Conservation (phyloP, 768 basidiomycete genomes). For the Serendipita indica region DNA sequence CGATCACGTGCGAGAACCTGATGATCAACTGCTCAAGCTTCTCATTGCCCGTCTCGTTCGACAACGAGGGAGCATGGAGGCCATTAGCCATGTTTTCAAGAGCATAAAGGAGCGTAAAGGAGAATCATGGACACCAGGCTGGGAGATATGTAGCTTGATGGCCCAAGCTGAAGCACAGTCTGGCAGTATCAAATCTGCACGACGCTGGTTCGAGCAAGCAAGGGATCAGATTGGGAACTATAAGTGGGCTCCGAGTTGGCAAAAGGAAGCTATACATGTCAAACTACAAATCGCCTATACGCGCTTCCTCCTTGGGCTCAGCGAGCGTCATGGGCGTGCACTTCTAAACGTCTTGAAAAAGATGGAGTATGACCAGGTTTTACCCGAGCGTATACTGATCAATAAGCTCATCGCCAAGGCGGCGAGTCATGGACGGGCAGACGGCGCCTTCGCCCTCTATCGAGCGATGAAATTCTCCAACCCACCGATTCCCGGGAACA, state of each 20-base stretch:
- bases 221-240: background rate
- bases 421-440: background rate
- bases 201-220: background rate
- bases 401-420: background rate
- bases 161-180: constrained; percentile 1
- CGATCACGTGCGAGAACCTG: background rate
- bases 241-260: background rate
- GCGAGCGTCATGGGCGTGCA: background rate
- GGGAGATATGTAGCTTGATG: background rate
- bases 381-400: background rate
- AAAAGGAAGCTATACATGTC: background rate
- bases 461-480: background rate
- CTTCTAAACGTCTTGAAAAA: background rate
- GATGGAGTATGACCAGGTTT: background rate
- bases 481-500: background rate
- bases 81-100: background rate
- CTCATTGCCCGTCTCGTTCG: background rate
- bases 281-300: background rate
- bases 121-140: background rate
- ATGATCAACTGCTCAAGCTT: background rate
- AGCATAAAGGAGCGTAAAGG: background rate
- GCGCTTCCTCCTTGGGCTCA: background rate
- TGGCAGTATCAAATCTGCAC: background rate
- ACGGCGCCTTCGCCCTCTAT: background rate
- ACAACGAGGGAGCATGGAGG: background rate